A percentile compares a stretch with the other conserved stretches of the same genome.
Conservation (phyloP, 2,329 filamentous ascomycete genomes). For the Aspergillus caelatus region DNA sequence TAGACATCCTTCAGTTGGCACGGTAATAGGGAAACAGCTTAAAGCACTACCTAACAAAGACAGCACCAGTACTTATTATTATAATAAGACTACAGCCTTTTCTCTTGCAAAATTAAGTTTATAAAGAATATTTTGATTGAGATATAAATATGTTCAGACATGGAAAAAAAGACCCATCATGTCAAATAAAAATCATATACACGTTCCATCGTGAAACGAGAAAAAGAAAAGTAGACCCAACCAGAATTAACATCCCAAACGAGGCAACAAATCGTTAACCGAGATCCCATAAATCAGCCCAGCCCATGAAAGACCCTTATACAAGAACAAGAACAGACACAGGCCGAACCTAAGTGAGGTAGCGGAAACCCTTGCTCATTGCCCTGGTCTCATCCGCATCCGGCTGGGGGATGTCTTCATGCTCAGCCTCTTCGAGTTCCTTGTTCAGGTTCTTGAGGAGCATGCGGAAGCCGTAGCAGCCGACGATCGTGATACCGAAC, state of each 20-base stretch:
- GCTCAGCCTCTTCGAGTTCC: conserved; percentile 58
- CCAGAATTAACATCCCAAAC: background rate
- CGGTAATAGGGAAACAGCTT: too few species aligned
- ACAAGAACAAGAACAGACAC: background rate
- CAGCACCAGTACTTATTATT: too few species aligned
- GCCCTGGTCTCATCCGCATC: background rate
- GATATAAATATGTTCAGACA: background rate
- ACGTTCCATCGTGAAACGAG: background rate
- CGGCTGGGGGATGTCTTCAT: background rate
- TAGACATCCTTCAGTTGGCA: too few species aligned
- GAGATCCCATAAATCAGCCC: background rate
- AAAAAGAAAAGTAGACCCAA: background rate
- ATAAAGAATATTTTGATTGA: background rate
- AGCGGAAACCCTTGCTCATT: background rate
- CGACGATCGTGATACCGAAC: conserved; percentile 64
- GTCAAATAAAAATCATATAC: background rate
- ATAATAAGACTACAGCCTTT: too few species aligned
- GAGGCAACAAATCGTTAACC: background rate
- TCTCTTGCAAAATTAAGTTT: too few species aligned
- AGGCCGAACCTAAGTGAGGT: background rate
- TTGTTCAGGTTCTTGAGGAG: conserved; percentile 56
- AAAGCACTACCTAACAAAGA: too few species aligned
- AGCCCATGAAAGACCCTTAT: background rate
- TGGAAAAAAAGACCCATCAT: background rate
- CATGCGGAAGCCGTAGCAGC: conserved; percentile 23